These are phyloP conservation scores for Ammopiptanthus mongolicus DNA, from an alignment of 306 rosid genomes.

Conservation along the genomic window DNA sequence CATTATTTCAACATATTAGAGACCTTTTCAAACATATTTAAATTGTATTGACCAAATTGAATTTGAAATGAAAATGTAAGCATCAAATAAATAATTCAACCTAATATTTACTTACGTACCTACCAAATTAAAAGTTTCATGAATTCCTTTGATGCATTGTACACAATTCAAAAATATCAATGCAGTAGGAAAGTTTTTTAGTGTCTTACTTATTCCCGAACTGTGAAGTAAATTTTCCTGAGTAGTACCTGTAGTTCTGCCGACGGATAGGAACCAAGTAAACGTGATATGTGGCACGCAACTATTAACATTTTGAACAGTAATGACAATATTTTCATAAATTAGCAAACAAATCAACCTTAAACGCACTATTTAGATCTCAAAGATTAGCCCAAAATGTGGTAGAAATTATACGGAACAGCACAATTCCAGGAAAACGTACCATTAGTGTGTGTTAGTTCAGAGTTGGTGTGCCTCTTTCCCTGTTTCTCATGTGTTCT, in stretches of 20 bases:
- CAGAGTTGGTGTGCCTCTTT: background rate
- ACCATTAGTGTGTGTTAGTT: background rate
- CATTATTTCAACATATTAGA: too few species aligned
- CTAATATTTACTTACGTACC: background rate
- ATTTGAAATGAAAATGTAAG: background rate
- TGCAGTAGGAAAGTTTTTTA: background rate
- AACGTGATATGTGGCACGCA: background rate
- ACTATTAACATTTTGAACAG: background rate
- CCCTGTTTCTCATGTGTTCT: constrained; percentile 20
- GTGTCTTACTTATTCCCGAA: background rate
- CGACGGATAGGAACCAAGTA: background rate
- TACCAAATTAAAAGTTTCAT: background rate
- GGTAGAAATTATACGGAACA: constrained; percentile 9
- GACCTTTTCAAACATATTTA: background rate
- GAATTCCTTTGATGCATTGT: background rate
- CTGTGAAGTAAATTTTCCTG: background rate
- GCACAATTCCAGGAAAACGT: background rate
- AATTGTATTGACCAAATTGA: background rate
- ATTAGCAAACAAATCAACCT: background rate
- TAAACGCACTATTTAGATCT: background rate
- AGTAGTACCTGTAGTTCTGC: background rate
- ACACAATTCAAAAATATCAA: background rate
- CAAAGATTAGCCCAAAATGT: background rate
- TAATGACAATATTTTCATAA: background rate
- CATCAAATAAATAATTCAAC: background rate